phyloP scores from a whole-genome alignment of 805 yeast species.

The Saitoella complicata region DNA sequence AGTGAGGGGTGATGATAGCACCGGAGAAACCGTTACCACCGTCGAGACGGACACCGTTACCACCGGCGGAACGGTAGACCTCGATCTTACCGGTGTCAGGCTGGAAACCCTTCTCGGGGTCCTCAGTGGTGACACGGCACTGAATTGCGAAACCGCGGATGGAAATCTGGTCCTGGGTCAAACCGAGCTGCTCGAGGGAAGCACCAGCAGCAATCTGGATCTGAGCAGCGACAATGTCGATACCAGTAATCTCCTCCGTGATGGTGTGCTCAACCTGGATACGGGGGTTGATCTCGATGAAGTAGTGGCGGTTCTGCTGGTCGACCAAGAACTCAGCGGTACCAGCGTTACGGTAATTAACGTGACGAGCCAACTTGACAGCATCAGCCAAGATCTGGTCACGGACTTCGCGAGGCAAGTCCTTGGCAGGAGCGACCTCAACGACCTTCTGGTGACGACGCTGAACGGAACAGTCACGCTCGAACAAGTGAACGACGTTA shows the following conservation, averaged over 20 bases:
- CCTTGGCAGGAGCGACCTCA: slow-evolving; percentile 95
- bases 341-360: slow-evolving; percentile 92
- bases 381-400: slow-evolving; percentile 91
- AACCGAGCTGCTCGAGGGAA: slow-evolving; percentile 73
- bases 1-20: slow-evolving; percentile 88
- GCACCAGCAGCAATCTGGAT: slow-evolving; percentile 99
- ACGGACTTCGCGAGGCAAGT: slow-evolving; percentile 65
- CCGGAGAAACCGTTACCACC: slow-evolving; percentile 99
- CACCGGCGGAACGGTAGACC: slow-evolving; percentile 96
- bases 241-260: slow-evolving; percentile 97
- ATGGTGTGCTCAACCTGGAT: slow-evolving; percentile 97
- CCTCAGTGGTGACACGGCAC: slow-evolving; percentile 98
- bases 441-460: slow-evolving; percentile 98
- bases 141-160: slow-evolving; percentile 97
- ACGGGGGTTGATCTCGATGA: slow-evolving; percentile 96
- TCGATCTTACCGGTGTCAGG: slow-evolving; percentile 98
- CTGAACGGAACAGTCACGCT: slow-evolving; percentile 98
- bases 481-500: slow-evolving; percentile 86
- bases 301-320: slow-evolving; percentile 83
- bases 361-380: slow-evolving; percentile 72
- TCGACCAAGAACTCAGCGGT: slow-evolving; percentile 96
- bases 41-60: slow-evolving; percentile 96
- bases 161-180: slow-evolving; percentile 85
- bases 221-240: slow-evolving; percentile 95
- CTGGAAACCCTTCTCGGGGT: slow-evolving; percentile 89